These are phyloP conservation scores for Aspergillus awamori DNA, from an alignment of 2,329 filamentous ascomycete genomes.

Conservation along the genomic window DNA sequence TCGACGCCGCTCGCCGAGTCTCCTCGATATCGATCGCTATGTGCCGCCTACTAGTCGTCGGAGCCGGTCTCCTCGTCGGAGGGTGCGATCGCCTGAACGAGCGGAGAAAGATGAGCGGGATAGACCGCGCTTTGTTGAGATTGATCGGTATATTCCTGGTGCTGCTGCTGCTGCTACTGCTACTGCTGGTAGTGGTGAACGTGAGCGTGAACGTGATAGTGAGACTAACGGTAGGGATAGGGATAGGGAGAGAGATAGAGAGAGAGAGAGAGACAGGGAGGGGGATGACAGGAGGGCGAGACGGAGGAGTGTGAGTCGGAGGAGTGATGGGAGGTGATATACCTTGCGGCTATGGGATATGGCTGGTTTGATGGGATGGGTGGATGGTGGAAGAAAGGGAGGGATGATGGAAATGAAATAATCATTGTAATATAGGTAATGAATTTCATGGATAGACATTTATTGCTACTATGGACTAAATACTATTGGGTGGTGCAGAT, in stretches of 20 bases:
- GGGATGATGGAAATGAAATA: too few relatives aligned
- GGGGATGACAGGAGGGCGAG: constrained; percentile 26
- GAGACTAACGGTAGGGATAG: constrained; percentile 10
- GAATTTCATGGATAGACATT: too few relatives aligned
- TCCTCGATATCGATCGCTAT: constrained; percentile 49
- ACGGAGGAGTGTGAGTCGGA: constrained; percentile 22
- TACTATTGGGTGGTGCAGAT: too few relatives aligned
- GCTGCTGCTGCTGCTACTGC: constrained; percentile 34
- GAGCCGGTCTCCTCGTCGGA: constrained; percentile 45
- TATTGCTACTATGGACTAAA: too few relatives aligned
- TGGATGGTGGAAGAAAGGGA: too few relatives aligned
- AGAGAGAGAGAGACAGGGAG: constrained; percentile 25
- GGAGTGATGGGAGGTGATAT: too few relatives aligned
- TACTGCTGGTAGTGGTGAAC: constrained; percentile 29
- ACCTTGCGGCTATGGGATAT: too few relatives aligned
- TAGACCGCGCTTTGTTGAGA: constrained; percentile 39
- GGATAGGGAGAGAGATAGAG: constrained; percentile 13
- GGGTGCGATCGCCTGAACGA: constrained; percentile 41
- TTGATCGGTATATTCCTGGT: constrained; percentile 51
- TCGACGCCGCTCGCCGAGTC: constrained; percentile 33
- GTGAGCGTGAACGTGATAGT: constrained; percentile 24
- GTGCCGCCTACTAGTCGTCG: constrained; percentile 45
- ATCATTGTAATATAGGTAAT: too few relatives aligned
- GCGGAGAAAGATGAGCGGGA: constrained; percentile 32
- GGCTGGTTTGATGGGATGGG: too few relatives aligned